phyloP scores from a whole-genome alignment of 768 basidiomycete species.

The Pholiota molesta region DNA sequence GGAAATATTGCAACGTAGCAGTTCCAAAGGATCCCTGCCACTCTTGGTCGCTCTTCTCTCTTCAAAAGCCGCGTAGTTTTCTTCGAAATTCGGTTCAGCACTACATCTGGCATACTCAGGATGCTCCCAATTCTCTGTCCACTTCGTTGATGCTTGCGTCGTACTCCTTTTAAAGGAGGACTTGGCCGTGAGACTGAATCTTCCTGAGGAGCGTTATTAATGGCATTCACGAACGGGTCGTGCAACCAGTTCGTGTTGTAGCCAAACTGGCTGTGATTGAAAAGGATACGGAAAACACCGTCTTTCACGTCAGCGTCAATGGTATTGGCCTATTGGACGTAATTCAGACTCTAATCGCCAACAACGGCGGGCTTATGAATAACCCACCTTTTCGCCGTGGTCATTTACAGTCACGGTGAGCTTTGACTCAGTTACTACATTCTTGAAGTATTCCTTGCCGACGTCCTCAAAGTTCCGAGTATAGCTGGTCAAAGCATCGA shows the following conservation, averaged over 20 bases:
- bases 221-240: slow-evolving; percentile 32
- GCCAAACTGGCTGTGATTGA: slow-evolving; percentile 33
- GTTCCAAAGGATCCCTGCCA: slow-evolving; percentile 33
- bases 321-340: slow-evolving; percentile 27
- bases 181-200: slow-evolving; percentile 36
- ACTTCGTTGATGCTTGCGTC: slow-evolving; percentile 32
- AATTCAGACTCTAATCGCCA: not conserved
- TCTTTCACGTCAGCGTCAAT: slow-evolving; percentile 39
- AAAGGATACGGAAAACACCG: slow-evolving; percentile 44
- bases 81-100: slow-evolving; percentile 42
- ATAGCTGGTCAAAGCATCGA: slow-evolving; percentile 32
- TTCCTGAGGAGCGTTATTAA: slow-evolving; percentile 35
- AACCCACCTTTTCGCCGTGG: slow-evolving; percentile 28
- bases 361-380: not conserved
- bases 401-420: slow-evolving; percentile 37
- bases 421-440: slow-evolving; percentile 36
- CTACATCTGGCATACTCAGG: slow-evolving; percentile 31
- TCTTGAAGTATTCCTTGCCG: slow-evolving; percentile 41
- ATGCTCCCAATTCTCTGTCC: slow-evolving; percentile 30
- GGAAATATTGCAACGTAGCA: slow-evolving; percentile 32
- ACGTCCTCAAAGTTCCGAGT: slow-evolving; percentile 35
- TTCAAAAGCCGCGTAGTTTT: slow-evolving; percentile 30
- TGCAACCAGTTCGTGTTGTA: slow-evolving; percentile 31
- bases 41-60: slow-evolving; percentile 27
- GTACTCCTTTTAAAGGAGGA: slow-evolving; percentile 34